Conservation (phyloP, 441 rosid species). For the Pelargonium cotyledonis region DNA sequence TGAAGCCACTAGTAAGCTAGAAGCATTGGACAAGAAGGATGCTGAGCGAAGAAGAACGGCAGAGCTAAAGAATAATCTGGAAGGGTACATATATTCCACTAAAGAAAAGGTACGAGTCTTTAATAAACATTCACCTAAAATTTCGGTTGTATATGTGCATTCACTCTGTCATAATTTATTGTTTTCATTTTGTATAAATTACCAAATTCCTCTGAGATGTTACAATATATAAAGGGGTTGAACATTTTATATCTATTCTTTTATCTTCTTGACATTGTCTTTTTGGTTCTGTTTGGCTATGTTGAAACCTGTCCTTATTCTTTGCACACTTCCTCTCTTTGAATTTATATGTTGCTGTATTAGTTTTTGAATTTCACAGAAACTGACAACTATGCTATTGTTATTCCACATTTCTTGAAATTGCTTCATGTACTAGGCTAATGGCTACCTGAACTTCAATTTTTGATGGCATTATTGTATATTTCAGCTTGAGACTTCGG, state of each 20-base stretch:
- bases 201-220: neutral
- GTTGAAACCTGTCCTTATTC: neutral
- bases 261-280: no score
- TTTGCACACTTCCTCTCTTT: no score
- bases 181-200: neutral
- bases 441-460: neutral
- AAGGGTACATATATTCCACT: conserved; percentile 88
- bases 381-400: no score
- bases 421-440: no score
- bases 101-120: conserved; percentile 72
- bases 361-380: no score
- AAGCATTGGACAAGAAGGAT: conserved; percentile 78
- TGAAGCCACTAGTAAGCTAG: conserved; percentile 68
- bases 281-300: neutral
- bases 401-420: no score
- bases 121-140: conserved; percentile 10
- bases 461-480: conserved; percentile 16
- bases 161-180: neutral
- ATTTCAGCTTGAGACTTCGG: conserved; percentile 72
- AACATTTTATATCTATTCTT: neutral
- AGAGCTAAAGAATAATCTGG: conserved; percentile 85
- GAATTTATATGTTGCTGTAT: no score
- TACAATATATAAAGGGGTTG: neutral
- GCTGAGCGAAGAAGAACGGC: conserved; percentile 86
- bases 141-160: conserved; percentile 11